A percentile compares a stretch with the other conserved stretches of the same genome.
Conservation (phyloP, 352 stramenopile genomes). For the Pythium myriotylum region DNA sequence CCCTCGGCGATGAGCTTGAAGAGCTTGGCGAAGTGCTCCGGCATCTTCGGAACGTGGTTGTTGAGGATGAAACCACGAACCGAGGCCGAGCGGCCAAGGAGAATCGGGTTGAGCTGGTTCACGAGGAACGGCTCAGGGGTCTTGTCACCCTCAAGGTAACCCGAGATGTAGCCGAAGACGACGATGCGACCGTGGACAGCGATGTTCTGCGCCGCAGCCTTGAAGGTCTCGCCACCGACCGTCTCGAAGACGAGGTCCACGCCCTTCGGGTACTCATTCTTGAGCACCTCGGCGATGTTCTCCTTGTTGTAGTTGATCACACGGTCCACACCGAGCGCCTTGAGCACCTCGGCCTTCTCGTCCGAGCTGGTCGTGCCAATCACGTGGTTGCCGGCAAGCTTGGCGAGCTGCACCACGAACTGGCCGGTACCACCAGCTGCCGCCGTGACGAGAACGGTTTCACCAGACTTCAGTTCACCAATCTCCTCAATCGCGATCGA, state of each 20-base stretch:
- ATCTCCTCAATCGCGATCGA: conserved; percentile 58
- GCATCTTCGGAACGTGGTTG: conserved; percentile 20
- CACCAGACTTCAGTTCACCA: conserved; percentile 53
- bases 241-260: conserved; percentile 73
- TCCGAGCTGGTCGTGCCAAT: conserved; percentile 83
- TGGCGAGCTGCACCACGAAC: conserved; percentile 85
- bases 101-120: conserved; percentile 21
- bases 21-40: conserved; percentile 50
- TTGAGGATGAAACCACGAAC: conserved; percentile 55
- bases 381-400: conserved; percentile 77
- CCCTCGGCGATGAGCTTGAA: conserved; percentile 41
- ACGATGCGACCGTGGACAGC: conserved; percentile 60
- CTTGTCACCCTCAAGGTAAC: conserved; percentile 40
- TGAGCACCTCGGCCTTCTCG: conserved; percentile 85
- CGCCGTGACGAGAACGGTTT: conserved; percentile 66
- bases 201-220: conserved; percentile 56
- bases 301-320: conserved; percentile 90
- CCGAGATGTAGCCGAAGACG: conserved; percentile 57
- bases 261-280: conserved; percentile 71
- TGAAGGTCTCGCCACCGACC: conserved; percentile 58
- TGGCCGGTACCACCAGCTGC: conserved; percentile 80
- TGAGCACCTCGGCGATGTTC: conserved; percentile 54
- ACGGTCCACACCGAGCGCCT: conserved; percentile 64
- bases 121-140: conserved; percentile 9
- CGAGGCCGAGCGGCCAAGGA: conserved; percentile 33